phyloP scores from a whole-genome alignment of 306 rosid species.

The Rubus parviflorus region DNA sequence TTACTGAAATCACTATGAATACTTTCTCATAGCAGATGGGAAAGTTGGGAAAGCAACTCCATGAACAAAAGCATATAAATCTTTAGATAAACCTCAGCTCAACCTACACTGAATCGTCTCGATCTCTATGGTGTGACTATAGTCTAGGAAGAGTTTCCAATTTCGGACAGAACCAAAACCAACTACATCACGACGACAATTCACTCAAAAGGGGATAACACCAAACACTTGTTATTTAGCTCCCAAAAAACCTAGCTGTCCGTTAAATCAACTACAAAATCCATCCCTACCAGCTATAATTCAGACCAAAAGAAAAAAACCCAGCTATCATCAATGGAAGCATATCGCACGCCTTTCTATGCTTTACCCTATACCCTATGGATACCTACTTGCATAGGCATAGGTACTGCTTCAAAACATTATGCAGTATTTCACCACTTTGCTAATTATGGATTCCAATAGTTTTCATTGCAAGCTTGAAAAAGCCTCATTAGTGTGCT shows the following conservation, averaged over 20 bases:
- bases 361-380: neutral
- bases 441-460: neutral
- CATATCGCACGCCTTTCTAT: neutral
- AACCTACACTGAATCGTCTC: neutral
- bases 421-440: neutral
- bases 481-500: neutral
- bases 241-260: neutral
- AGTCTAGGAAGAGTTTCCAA: neutral
- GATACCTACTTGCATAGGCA: neutral
- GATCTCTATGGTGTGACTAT: neutral
- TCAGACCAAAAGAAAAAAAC: no score
- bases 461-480: neutral
- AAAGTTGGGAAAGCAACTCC: neutral
- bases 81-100: neutral
- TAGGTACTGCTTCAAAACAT: neutral
- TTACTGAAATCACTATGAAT: neutral
- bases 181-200: no score
- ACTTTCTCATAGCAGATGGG: neutral
- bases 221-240: no score
- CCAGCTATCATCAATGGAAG: neutral
- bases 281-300: neutral
- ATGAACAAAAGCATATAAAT: neutral
- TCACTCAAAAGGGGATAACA: no score
- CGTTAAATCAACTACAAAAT: neutral
- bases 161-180: neutral